Percentiles rank a stretch among this genome's conserved stretches.
These are phyloP conservation scores for Colletotrichum eremochloae DNA, from an alignment of 2,329 filamentous ascomycete genomes.

Conservation along the genomic window DNA sequence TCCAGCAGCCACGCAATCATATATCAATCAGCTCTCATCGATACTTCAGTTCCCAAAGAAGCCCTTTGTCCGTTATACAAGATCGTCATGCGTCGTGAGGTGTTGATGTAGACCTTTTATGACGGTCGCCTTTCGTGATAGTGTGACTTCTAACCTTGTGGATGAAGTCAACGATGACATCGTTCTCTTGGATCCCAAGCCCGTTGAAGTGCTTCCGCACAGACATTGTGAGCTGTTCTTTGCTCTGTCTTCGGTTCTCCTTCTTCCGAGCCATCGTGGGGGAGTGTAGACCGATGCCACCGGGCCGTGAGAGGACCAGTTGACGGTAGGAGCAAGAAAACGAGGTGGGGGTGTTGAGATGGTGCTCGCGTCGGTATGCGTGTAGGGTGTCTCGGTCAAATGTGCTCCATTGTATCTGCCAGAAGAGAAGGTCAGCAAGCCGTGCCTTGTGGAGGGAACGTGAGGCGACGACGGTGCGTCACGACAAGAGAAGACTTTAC, in stretches of 20 bases:
- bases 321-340: constrained; percentile 75
- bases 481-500: constrained; percentile 29
- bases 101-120: constrained; percentile 29
- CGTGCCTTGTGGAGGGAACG: constrained; percentile 18
- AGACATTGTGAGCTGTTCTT: constrained; percentile 77
- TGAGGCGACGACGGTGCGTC: constrained; percentile 33
- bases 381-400: constrained; percentile 79
- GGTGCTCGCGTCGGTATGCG: constrained; percentile 80
- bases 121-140: constrained; percentile 39
- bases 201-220: constrained; percentile 89
- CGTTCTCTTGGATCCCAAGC: constrained; percentile 82
- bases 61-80: constrained; percentile 14
- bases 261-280: constrained; percentile 80
- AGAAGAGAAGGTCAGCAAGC: constrained; percentile 29
- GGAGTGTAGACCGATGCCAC: constrained; percentile 77
- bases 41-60: constrained; percentile 18
- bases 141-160: constrained; percentile 68
- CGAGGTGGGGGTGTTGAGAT: constrained; percentile 77
- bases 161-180: constrained; percentile 84
- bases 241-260: constrained; percentile 75
- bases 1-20: constrained; percentile 18
- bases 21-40: constrained; percentile 19
- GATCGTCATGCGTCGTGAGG: constrained; percentile 35
- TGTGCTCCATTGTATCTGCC: constrained; percentile 74
- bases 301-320: constrained; percentile 70